Base-by-base conservation (phyloP, 306 rosid species). In the Styphnolobium japonicum region DNA sequence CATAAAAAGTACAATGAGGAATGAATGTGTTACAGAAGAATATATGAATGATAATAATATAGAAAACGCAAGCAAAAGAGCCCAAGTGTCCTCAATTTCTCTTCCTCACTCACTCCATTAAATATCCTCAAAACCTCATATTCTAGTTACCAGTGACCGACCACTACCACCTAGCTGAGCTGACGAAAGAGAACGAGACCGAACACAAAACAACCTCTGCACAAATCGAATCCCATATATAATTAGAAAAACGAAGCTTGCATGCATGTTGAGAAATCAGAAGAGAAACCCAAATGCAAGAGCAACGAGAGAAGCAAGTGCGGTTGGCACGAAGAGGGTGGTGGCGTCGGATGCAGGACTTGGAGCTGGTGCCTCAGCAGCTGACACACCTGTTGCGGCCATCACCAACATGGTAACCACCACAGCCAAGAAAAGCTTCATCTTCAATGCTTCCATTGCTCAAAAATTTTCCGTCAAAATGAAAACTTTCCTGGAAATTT, bases 291-390 rank as follows among this genome's bases (percentile, higher is more conserved):
- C 82, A 66, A 88, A 80, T 66, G 71, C 87, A 21, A 88, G 84
- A 85, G 82, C 86, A 34, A 71, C 16, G 14, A 88, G 73, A 19
- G 91, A 80, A 77, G 91, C 84, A 36, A 77, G 57, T 18, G 78
- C 84, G 33, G 86, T 36, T 2, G 91, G 89, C 3, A 81, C 71
- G 4, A 87, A 71, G 10, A 72, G 56, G 0, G 80, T 11, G 2
- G 86, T 82, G 23, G 91, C 89, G 31, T 85, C 89, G 2, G 91
- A 88, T 2, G 84, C 9, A 46, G 91, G 91, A 70, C 89, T 76
- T 0, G 91, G 91, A 11, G 91, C 87, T 5, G 91, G 91, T 15
- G 84, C 81, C 0, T 88, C 83, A 15, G 87, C 89, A 23, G 89
- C 91, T 16, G 85, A 80, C 18, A 85, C 91, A 3, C 63, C 34